Conservation (phyloP, 768 basidiomycete species). For the Tricholoma bakamatsutake region DNA sequence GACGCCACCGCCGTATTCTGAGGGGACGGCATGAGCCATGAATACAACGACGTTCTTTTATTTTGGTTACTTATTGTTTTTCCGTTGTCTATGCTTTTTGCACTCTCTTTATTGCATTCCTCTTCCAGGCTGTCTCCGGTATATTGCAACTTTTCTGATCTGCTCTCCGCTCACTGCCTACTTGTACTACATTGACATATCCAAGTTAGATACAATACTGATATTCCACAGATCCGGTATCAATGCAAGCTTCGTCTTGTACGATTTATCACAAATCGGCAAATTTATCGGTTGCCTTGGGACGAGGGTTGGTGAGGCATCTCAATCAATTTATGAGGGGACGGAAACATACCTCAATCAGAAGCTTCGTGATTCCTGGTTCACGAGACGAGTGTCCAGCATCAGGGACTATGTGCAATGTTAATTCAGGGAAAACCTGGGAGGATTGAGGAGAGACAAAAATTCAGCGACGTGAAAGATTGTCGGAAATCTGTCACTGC, state of each 20-base stretch:
- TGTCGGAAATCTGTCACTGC: not conserved
- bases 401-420: constrained; percentile 71
- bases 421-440: constrained; percentile 72
- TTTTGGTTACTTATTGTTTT: constrained; percentile 2
- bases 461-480: not conserved
- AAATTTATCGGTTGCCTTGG: constrained; percentile 38
- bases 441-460: not conserved
- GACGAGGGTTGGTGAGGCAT: not conserved
- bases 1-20: constrained; percentile 29
- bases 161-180: not conserved
- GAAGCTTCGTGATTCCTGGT: constrained; percentile 55
- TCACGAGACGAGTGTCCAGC: constrained; percentile 87
- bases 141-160: not conserved
- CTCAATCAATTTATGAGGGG: not conserved
- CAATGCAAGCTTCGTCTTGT: not conserved
- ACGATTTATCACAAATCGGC: constrained; percentile 19
- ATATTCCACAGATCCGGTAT: not conserved
- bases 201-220: not conserved
- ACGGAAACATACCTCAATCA: constrained; percentile 55
- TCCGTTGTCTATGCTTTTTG: not conserved
- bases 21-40: constrained; percentile 16
- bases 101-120: constrained; percentile 8
- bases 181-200: not conserved
- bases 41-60: constrained; percentile 3
- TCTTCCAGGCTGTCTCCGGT: not conserved